Evolutionary conservation across 495 filamentous ascomycete genomes (phyloP).

Genomic region (Xylaria venustula): DNA sequence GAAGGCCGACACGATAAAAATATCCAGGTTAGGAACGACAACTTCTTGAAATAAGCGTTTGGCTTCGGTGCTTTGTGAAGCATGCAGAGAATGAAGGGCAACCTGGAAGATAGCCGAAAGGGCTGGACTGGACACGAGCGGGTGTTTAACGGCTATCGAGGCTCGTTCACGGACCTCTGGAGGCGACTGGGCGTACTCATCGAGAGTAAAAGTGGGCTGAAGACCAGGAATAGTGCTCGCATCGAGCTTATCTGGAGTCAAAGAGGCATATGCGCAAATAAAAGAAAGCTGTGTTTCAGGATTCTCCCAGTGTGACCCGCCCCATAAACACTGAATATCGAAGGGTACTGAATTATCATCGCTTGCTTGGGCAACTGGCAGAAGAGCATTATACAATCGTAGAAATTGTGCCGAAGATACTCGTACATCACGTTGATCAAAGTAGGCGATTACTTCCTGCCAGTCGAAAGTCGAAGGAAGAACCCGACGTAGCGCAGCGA

Average conservation of each 20-base stretch:
- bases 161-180: slow-evolving; percentile 69
- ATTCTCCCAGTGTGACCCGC: slow-evolving; percentile 77
- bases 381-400: slow-evolving; percentile 71
- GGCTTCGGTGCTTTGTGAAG: slow-evolving; percentile 64
- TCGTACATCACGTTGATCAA: slow-evolving; percentile 76
- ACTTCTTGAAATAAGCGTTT: slow-evolving; percentile 65
- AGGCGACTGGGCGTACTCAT: slow-evolving; percentile 72
- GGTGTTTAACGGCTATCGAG: slow-evolving; percentile 74
- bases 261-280: slow-evolving; percentile 72
- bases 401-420: slow-evolving; percentile 79
- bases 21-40: slow-evolving; percentile 65
- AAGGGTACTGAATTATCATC: slow-evolving; percentile 47
- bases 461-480: slow-evolving; percentile 67
- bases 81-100: slow-evolving; percentile 62
- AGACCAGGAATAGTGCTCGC: slow-evolving; percentile 78
- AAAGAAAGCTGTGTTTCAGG: slow-evolving; percentile 87
- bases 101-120: slow-evolving; percentile 78
- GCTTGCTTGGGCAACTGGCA: slow-evolving; percentile 56
- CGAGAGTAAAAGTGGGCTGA: slow-evolving; percentile 69
- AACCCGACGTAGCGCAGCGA: slow-evolving; percentile 51
- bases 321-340: slow-evolving; percentile 86
- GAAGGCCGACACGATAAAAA: slow-evolving; percentile 78
- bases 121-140: slow-evolving; percentile 84
- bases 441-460: slow-evolving; percentile 74
- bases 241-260: slow-evolving; percentile 71